Conservation (phyloP, 306 rosid genomes). For the Malus sylvestris region DNA sequence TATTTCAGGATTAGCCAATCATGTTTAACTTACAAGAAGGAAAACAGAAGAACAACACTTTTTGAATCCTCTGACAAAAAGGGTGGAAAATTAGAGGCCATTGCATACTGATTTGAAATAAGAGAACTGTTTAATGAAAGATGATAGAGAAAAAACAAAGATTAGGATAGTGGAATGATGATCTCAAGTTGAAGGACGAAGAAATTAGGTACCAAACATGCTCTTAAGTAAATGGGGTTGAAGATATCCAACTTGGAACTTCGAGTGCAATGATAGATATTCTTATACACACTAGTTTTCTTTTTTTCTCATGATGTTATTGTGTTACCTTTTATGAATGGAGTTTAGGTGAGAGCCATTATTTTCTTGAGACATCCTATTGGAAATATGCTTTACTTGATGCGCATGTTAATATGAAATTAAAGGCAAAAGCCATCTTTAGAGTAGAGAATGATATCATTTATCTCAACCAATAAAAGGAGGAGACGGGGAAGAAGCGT, state of each 20-base stretch:
- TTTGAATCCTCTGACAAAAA: slow-evolving; percentile 2
- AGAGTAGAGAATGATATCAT: too few species aligned
- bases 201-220: neutral
- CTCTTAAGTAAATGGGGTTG: neutral
- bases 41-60: slow-evolving; percentile 2
- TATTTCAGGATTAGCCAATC: slow-evolving; percentile 2
- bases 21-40: slow-evolving; percentile 6
- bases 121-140: neutral
- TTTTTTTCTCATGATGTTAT: neutral
- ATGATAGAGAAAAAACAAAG: neutral
- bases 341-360: neutral
- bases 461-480: too few species aligned
- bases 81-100: slow-evolving; percentile 4
- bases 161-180: slow-evolving; percentile 13
- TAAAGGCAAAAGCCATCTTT: too few species aligned
- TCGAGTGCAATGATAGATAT: too few species aligned
- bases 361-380: too few species aligned
- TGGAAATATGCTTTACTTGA: too few species aligned
- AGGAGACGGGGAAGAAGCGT: too few species aligned
- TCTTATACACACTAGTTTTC: too few species aligned
- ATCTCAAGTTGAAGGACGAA: neutral
- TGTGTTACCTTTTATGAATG: neutral
- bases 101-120: neutral
- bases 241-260: neutral
- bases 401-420: too few species aligned